Percentiles rank a stretch among this genome's conserved stretches.
phyloP scores from a whole-genome alignment of 768 basidiomycete species.

The Mycena olivaceomarginata region DNA sequence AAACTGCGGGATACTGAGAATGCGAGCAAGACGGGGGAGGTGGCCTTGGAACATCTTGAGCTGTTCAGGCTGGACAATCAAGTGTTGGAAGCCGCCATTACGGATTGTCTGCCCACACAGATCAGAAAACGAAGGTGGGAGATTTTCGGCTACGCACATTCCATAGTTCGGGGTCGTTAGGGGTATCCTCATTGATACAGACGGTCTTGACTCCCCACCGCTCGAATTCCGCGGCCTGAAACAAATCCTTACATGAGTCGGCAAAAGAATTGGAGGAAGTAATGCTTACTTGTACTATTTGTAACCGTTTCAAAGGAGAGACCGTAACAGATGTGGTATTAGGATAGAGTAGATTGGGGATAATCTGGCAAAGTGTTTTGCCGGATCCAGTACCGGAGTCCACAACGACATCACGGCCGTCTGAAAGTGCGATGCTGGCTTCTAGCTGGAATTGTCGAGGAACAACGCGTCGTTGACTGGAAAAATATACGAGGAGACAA shows the following conservation, averaged over 20 bases:
- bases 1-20: conserved; percentile 32
- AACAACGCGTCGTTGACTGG: conserved; percentile 31
- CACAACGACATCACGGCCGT: conserved; percentile 46
- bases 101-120: background rate
- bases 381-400: background rate
- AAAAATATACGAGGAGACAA: conserved; percentile 28
- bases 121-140: background rate
- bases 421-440: conserved; percentile 41
- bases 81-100: conserved; percentile 6
- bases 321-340: background rate
- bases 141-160: background rate
- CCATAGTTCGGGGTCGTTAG: conserved; percentile 11
- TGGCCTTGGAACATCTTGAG: conserved; percentile 37
- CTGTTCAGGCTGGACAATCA: conserved; percentile 22
- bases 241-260: background rate
- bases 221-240: conserved; percentile 11
- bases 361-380: background rate
- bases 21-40: conserved; percentile 36
- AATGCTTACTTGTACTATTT: background rate
- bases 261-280: background rate
- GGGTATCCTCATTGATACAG: conserved; percentile 35
- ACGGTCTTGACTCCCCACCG: background rate
- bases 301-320: background rate
- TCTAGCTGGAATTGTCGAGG: conserved; percentile 51
- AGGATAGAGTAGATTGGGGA: background rate